These are phyloP conservation scores for Aspergillus coremiiformis DNA, from an alignment of 495 filamentous ascomycete species.

Conservation along the genomic window DNA sequence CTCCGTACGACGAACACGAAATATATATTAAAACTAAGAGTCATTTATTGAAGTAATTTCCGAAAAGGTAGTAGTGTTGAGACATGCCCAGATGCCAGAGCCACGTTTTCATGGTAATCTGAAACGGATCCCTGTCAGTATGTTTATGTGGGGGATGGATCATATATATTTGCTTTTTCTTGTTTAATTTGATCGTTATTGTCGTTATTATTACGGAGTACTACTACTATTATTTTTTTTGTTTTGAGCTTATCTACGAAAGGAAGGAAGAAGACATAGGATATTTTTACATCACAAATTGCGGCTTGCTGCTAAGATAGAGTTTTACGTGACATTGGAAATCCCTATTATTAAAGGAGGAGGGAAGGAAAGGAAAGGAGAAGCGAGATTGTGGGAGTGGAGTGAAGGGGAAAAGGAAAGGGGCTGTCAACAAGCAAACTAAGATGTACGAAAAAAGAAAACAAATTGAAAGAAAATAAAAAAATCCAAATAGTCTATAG, in stretches of 20 bases:
- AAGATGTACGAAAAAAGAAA: not conserved
- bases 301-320: not conserved
- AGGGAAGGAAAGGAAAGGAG: not conserved
- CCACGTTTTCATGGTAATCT: slow-evolving; percentile 3
- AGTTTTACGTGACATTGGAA: not conserved
- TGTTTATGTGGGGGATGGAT: too few relatives aligned
- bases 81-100: slow-evolving; percentile 8
- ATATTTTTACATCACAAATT: not conserved
- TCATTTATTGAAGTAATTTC: slow-evolving; percentile 6
- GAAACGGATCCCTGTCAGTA: slow-evolving; percentile 1
- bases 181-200: too few relatives aligned
- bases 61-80: slow-evolving; percentile 7
- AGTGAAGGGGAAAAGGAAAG: not conserved
- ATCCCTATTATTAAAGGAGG: not conserved
- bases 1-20: too few relatives aligned
- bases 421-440: not conserved
- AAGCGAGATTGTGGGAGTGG: not conserved
- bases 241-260: not conserved
- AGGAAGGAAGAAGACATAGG: not conserved
- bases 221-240: too few relatives aligned
- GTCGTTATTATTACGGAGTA: too few relatives aligned
- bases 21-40: too few relatives aligned
- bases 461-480: not conserved
- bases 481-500: too few relatives aligned
- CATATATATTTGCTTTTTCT: too few relatives aligned